phyloP scores from a whole-genome alignment of 2,329 filamentous ascomycete species.

The Pseudogymnoascus sp. region DNA sequence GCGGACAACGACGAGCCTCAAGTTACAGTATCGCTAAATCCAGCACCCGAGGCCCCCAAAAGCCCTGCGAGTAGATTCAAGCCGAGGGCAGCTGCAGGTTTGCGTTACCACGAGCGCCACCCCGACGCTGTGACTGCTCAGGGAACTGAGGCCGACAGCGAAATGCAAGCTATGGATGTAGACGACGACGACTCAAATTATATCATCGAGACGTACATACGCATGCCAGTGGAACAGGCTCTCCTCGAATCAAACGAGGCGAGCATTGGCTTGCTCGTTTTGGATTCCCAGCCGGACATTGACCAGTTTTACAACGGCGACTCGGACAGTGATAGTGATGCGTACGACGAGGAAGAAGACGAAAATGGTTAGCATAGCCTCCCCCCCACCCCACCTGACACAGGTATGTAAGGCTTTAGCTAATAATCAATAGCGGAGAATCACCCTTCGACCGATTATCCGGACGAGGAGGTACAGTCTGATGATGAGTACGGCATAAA shows the following conservation, averaged over 20 bases:
- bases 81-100: constrained; percentile 46
- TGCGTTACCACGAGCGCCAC: constrained; percentile 50
- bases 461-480: constrained; percentile 68
- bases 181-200: constrained; percentile 50
- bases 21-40: not conserved
- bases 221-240: constrained; percentile 48
- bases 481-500: constrained; percentile 58
- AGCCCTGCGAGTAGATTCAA: constrained; percentile 37
- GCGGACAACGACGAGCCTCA: constrained; percentile 26
- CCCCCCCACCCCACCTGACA: not conserved
- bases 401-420: constrained; percentile 6
- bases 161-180: constrained; percentile 31
- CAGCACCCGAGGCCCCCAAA: constrained; percentile 14
- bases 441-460: constrained; percentile 73
- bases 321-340: constrained; percentile 50
- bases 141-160: constrained; percentile 22
- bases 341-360: constrained; percentile 53
- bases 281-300: constrained; percentile 32
- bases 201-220: constrained; percentile 58
- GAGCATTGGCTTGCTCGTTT: constrained; percentile 35
- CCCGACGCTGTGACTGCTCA: constrained; percentile 33
- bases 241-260: constrained; percentile 40
- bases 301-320: constrained; percentile 54
- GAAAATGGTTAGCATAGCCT: constrained; percentile 48
- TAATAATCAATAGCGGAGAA: constrained; percentile 54